Evolutionary conservation across 176 grass and related monocot species (phyloP).

Genomic region (Carex pumila): DNA sequence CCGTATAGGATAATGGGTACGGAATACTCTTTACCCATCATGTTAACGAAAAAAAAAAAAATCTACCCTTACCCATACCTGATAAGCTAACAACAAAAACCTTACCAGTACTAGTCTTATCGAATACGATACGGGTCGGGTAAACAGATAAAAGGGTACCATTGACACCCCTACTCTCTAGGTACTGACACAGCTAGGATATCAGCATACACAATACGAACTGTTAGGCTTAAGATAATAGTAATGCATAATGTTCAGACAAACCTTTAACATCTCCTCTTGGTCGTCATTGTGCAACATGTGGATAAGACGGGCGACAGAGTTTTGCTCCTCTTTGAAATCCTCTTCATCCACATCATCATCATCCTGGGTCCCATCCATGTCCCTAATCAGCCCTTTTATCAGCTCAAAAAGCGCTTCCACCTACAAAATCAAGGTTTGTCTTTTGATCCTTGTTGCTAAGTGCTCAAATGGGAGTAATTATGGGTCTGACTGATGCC

Average conservation of each 20-base stretch:
- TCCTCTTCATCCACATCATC: constrained; percentile 98
- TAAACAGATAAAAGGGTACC: no score
- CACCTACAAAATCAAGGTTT: constrained; percentile 45
- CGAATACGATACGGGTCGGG: no score
- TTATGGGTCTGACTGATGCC: not conserved
- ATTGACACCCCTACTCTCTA: no score
- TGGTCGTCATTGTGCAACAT: constrained; percentile 94
- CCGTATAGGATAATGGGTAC: no score
- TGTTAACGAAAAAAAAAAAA: no score
- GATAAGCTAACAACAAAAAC: no score
- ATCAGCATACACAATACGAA: not conserved
- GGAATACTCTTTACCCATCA: no score
- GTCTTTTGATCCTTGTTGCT: not conserved
- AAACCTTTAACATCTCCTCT: constrained; percentile 98
- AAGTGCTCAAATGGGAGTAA: not conserved
- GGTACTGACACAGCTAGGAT: not conserved
- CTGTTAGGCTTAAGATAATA: not conserved
- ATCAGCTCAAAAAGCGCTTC: constrained; percentile 88
- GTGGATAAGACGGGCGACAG: constrained; percentile 92
- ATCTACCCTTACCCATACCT: no score
- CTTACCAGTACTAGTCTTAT: no score
- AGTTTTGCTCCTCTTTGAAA: constrained; percentile 98
- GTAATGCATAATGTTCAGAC: not conserved
- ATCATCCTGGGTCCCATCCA: constrained; percentile 74
- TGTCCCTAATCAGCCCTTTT: constrained; percentile 95